Evolutionary conservation across 257 asterid genomes (phyloP).

Genomic region (Thymus mandschuricus): DNA sequence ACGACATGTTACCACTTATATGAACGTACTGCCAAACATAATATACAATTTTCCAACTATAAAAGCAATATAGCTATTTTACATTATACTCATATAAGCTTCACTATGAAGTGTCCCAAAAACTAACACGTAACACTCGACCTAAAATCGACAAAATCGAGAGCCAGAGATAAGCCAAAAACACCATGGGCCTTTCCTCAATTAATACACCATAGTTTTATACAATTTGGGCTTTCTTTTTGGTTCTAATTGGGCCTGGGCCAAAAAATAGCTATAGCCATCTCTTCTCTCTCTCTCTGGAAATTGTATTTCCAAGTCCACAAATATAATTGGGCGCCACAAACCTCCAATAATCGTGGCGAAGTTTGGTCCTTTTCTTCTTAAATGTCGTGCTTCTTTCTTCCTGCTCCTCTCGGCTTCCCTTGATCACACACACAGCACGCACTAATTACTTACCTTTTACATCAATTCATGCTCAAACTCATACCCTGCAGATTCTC

Average conservation of each 20-base stretch:
- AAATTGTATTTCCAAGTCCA: no score
- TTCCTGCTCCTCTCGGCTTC: slow-evolving; percentile 1
- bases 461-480: slow-evolving; percentile 18
- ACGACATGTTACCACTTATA: no score
- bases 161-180: no score
- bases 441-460: not conserved
- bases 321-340: slow-evolving; percentile 43
- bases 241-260: no score
- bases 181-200: slow-evolving; percentile 46
- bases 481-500: slow-evolving; percentile 15
- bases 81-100: no score
- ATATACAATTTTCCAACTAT: no score
- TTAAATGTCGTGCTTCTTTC: slow-evolving; percentile 28
- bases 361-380: slow-evolving; percentile 42
- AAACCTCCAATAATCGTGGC: slow-evolving; percentile 55
- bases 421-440: slow-evolving; percentile 30
- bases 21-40: no score
- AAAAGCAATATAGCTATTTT: no score
- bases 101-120: no score
- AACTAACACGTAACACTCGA: no score
- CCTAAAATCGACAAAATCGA: no score
- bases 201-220: slow-evolving; percentile 36
- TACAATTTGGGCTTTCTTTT: slow-evolving; percentile 35
- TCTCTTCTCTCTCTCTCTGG: not conserved
- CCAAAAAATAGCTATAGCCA: no score